phyloP scores from a whole-genome alignment of 2,329 filamentous ascomycete genomes.

The Talaromyces piceae region DNA sequence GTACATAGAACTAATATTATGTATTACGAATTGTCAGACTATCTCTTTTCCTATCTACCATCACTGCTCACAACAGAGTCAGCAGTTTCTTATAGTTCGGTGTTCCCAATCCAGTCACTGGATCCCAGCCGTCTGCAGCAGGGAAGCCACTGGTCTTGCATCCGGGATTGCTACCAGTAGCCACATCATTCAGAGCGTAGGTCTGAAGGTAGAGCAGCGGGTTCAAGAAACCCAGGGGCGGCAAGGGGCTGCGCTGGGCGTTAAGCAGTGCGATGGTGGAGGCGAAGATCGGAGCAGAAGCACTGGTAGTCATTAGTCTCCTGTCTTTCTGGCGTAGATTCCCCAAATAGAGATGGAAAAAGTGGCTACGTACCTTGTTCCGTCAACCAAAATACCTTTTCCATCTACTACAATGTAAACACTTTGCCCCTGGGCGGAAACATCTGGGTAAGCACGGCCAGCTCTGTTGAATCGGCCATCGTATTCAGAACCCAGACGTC shows the following conservation, averaged over 20 bases:
- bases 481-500: conserved; percentile 14
- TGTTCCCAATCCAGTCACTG: conserved; percentile 25
- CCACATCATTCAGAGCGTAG: background rate
- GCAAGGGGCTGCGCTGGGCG: conserved; percentile 49
- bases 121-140: conserved; percentile 22
- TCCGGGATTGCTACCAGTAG: background rate
- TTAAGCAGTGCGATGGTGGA: conserved; percentile 56
- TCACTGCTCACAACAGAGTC: background rate
- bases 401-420: background rate
- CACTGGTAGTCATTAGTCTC: conserved; percentile 14
- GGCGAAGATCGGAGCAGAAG: conserved; percentile 52
- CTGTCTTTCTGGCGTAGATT: background rate
- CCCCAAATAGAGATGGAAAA: background rate
- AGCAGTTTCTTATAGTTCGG: conserved; percentile 11
- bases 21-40: too few relatives aligned
- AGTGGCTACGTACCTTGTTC: conserved; percentile 15
- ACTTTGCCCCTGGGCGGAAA: conserved; percentile 42
- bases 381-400: background rate
- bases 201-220: conserved; percentile 47
- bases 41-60: too few relatives aligned
- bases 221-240: conserved; percentile 52
- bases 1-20: too few relatives aligned
- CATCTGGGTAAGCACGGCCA: conserved; percentile 56
- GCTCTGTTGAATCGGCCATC: conserved; percentile 34
- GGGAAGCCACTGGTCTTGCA: conserved; percentile 2